Conservation (phyloP, 495 filamentous ascomycete genomes). For the Talaromyces ruber region DNA sequence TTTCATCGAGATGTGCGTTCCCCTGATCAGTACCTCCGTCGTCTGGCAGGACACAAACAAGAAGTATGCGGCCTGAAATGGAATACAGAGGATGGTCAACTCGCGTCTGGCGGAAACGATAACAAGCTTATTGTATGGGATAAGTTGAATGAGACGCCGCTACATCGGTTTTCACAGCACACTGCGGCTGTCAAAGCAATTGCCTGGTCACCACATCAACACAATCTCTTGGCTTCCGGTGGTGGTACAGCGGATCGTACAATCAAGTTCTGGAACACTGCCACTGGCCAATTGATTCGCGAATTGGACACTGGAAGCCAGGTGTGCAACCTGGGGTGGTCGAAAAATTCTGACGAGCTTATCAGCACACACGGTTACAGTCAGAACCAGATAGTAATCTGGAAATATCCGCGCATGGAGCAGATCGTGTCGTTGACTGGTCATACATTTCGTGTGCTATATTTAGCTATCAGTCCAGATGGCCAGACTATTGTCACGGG, state of each 20-base stretch:
- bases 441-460: constrained; percentile 92
- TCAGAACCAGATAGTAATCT: constrained; percentile 96
- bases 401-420: constrained; percentile 97
- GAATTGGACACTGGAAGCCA: constrained; percentile 94
- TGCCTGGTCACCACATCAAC: constrained; percentile 96
- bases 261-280: constrained; percentile 97
- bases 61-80: constrained; percentile 97
- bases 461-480: constrained; percentile 95
- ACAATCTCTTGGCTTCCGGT: constrained; percentile 85
- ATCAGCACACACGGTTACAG: constrained; percentile 96
- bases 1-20: constrained; percentile 92
- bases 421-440: constrained; percentile 92
- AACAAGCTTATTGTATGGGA: constrained; percentile 99
- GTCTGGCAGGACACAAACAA: constrained; percentile 86
- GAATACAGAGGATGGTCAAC: constrained; percentile 90
- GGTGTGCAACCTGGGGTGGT: constrained; percentile 95
- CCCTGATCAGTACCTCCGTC: constrained; percentile 81
- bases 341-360: constrained; percentile 90
- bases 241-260: constrained; percentile 91
- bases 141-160: constrained; percentile 73
- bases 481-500: constrained; percentile 90
- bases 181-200: constrained; percentile 96
- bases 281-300: constrained; percentile 64
- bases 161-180: constrained; percentile 89
- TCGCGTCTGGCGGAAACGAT: constrained; percentile 96